Evolutionary conservation across 176 grass and related monocot genomes (phyloP), one percentile per base, ranked within the genome.

Genomic region (Oryza rufipogon): DNA sequence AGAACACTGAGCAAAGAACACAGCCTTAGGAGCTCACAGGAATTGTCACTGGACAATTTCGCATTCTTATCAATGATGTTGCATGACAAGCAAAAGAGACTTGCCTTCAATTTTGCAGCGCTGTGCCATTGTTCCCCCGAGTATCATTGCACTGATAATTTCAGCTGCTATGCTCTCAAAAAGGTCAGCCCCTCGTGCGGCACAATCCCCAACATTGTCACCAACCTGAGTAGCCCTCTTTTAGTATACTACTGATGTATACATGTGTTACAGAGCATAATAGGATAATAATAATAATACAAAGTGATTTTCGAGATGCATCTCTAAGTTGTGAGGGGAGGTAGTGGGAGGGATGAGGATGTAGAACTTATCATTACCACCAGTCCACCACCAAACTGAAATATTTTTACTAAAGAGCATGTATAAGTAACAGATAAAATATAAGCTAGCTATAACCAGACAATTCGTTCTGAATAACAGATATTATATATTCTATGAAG

Each of bases 121-220:
- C 11, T 99, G 77, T 69, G 93, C 96, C 96, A 99, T 99, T 39
- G 96, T 94, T 83, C 91, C 96, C 60, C 96, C 96, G 46, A 99
- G 96, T 90, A 99, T 99, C 96, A 99, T 99, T 66, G 96, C 96
- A 86, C 96, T 99, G 66, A 99, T 99, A 90, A 99, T 99, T 91
- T 99, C 96, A 74, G 96, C 96, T 86, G 96, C 93, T 85, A 99
- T 96, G 71, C 96, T 99, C 90, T 99, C 96, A 79, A 99, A 98
- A 73, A 99, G 93, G 90, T 99, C 96, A 73, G 96, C 96, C 5
- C 96, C 96, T 78, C 96, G 91, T 9, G 96, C 96, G 83, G 96
- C 96, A 88, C 96, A 99, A 75, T 96, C 96, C 76, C 96, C 96
- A 78, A 99, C 96, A 88, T 99, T 96, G 66, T 99, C 96, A 87